Conservation (phyloP, 2,329 filamentous ascomycete genomes). For the Fonsecaea monophora region DNA sequence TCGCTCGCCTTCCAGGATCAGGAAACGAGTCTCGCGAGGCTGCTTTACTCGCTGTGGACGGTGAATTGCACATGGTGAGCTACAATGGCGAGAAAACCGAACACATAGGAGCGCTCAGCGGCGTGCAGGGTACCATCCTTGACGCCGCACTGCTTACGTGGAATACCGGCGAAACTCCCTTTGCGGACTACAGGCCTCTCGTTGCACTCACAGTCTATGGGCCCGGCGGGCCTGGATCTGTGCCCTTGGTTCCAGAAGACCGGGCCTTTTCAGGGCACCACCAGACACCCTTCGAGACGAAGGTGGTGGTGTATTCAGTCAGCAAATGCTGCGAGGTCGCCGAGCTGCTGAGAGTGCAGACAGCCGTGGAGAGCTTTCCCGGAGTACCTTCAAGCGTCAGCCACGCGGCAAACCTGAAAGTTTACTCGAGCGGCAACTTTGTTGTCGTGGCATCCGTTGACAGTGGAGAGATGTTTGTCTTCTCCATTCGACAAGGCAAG, state of each 20-base stretch:
- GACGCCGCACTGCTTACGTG: conserved; percentile 83
- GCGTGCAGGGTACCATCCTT: conserved; percentile 78
- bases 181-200: conserved; percentile 69
- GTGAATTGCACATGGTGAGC: conserved; percentile 76
- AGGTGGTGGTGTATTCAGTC: conserved; percentile 87
- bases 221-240: conserved; percentile 57
- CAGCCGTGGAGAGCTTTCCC: conserved; percentile 25
- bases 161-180: conserved; percentile 61
- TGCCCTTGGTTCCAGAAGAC: conserved; percentile 29
- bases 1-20: conserved; percentile 23
- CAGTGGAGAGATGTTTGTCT: conserved; percentile 89
- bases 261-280: not conserved
- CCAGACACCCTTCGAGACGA: conserved; percentile 75
- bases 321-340: conserved; percentile 74
- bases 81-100: conserved; percentile 76
- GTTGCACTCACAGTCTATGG: conserved; percentile 83
- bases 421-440: conserved; percentile 75
- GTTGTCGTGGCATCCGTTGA: conserved; percentile 77
- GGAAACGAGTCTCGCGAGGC: conserved; percentile 55
- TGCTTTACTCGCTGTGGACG: conserved; percentile 82
- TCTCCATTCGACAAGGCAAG: conserved; percentile 50
- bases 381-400: conserved; percentile 7
- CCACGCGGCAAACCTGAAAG: conserved; percentile 70
- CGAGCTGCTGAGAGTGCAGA: conserved; percentile 75
- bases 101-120: conserved; percentile 72